Percentiles rank a stretch among this genome's conserved stretches.
Evolutionary conservation across 2,329 filamentous ascomycete genomes (phyloP).

Genomic region (Fusarium vanettenii): DNA sequence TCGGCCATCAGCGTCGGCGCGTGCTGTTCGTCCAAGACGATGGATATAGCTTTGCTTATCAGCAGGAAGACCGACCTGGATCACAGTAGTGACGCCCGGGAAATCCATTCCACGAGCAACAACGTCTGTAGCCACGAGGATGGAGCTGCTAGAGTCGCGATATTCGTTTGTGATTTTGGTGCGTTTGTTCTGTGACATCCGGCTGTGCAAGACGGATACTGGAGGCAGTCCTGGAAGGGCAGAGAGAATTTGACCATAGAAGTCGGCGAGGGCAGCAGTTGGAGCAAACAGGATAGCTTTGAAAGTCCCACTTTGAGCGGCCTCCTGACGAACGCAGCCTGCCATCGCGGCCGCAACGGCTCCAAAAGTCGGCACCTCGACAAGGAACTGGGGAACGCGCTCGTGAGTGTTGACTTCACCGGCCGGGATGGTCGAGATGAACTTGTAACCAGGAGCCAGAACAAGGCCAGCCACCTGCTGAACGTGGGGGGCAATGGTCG

Average conservation of each 20-base stretch:
- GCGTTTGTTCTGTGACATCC: constrained; percentile 62
- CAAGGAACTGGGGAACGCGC: constrained; percentile 77
- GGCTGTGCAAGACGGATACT: constrained; percentile 61
- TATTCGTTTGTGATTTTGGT: constrained; percentile 71
- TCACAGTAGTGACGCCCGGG: constrained; percentile 74
- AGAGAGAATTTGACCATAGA: constrained; percentile 61
- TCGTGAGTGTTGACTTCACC: constrained; percentile 83
- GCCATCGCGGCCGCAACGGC: constrained; percentile 72
- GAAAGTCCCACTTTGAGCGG: constrained; percentile 64
- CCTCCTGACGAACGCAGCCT: constrained; percentile 64
- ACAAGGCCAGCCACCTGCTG: constrained; percentile 77
- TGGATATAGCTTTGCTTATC: constrained; percentile 75
- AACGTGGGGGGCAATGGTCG: constrained; percentile 84
- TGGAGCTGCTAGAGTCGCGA: constrained; percentile 62
- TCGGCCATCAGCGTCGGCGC: constrained; percentile 72
- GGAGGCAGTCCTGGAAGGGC: constrained; percentile 54
- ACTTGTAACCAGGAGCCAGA: constrained; percentile 78
- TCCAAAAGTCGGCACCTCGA: constrained; percentile 76
- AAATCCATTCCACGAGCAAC: constrained; percentile 80
- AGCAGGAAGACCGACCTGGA: constrained; percentile 70
- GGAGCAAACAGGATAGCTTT: constrained; percentile 88
- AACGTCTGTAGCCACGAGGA: constrained; percentile 77
- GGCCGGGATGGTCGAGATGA: constrained; percentile 81
- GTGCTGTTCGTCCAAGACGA: constrained; percentile 74
- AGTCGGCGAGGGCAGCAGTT: constrained; percentile 63